Percentiles rank a stretch among this genome's conserved stretches.
phyloP scores from a whole-genome alignment of 2,329 filamentous ascomycete species.

The Colletotrichum melonis region DNA sequence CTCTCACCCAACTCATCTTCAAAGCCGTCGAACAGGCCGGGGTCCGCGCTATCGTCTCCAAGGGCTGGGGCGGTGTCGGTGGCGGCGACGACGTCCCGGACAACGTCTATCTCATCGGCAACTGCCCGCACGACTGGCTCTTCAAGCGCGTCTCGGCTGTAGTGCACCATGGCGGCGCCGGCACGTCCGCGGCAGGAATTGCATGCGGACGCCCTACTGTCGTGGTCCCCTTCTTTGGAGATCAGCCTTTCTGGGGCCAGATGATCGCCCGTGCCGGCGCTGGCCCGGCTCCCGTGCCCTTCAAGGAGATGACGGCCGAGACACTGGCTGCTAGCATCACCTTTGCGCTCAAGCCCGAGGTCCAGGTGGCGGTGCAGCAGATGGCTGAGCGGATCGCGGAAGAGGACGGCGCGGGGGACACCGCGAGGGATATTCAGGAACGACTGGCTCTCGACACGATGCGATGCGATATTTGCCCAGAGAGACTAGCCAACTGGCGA shows the following conservation, averaged over 20 bases:
- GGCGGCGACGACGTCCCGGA: conserved; percentile 61
- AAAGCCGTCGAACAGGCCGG: conserved; percentile 67
- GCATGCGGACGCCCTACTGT: conserved; percentile 70
- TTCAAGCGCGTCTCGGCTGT: conserved; percentile 69
- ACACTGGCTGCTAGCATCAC: conserved; percentile 65
- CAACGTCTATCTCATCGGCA: conserved; percentile 70
- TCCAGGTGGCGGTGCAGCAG: conserved; percentile 48
- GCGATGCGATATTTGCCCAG: conserved; percentile 68
- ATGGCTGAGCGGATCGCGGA: conserved; percentile 63
- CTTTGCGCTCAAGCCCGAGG: conserved; percentile 62
- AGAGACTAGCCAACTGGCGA: conserved; percentile 70
- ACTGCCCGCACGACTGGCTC: conserved; percentile 75
- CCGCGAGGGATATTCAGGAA: conserved; percentile 65
- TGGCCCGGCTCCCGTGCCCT: conserved; percentile 67
- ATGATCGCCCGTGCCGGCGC: conserved; percentile 72
- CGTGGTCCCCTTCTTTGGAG: conserved; percentile 75
- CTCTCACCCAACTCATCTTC: conserved; percentile 68
- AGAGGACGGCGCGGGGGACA: conserved; percentile 65
- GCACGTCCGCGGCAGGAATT: conserved; percentile 73
- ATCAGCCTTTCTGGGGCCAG: conserved; percentile 75
- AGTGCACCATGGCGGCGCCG: conserved; percentile 74
- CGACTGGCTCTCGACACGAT: conserved; percentile 64
- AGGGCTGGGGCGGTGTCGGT: conserved; percentile 74
- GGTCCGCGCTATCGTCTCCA: conserved; percentile 70
- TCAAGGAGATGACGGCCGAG: conserved; percentile 67